A percentile compares a stretch with the other conserved stretches of the same genome.
Evolutionary conservation across 2,329 filamentous ascomycete species (phyloP).

Genomic region (Trichophyton equinum): DNA sequence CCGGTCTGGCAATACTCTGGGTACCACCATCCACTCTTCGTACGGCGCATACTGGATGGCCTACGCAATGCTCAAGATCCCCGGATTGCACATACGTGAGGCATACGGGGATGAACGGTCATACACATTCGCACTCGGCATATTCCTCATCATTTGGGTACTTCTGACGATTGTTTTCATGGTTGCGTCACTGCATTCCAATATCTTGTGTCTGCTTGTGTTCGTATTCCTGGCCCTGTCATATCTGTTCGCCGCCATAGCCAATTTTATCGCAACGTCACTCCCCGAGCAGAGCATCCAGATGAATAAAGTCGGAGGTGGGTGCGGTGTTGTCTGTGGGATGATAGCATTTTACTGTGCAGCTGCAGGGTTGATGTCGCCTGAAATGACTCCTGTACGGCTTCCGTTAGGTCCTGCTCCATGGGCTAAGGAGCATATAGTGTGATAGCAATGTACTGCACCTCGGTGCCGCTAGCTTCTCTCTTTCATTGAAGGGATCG

Average conservation of each 20-base stretch:
- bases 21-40: constrained; percentile 48
- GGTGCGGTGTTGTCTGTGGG: constrained; percentile 28
- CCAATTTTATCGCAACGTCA: constrained; percentile 37
- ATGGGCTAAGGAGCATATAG: background rate
- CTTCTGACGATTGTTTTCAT: constrained; percentile 47
- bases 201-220: constrained; percentile 45
- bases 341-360: constrained; percentile 32
- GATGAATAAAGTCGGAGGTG: constrained; percentile 35
- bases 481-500: background rate
- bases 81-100: constrained; percentile 39
- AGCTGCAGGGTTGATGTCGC: constrained; percentile 30
- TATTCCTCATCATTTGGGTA: constrained; percentile 49
- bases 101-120: constrained; percentile 32
- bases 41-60: constrained; percentile 53
- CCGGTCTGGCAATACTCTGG: constrained; percentile 49
- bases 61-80: constrained; percentile 45
- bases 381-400: constrained; percentile 32
- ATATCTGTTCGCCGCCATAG: constrained; percentile 46
- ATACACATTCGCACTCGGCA: constrained; percentile 42
- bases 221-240: constrained; percentile 48
- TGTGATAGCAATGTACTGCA: background rate
- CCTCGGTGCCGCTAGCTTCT: background rate
- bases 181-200: constrained; percentile 45
- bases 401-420: constrained; percentile 31
- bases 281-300: constrained; percentile 29